Conservation (phyloP, 2,329 filamentous ascomycete genomes). For the Xylaria digitata region DNA sequence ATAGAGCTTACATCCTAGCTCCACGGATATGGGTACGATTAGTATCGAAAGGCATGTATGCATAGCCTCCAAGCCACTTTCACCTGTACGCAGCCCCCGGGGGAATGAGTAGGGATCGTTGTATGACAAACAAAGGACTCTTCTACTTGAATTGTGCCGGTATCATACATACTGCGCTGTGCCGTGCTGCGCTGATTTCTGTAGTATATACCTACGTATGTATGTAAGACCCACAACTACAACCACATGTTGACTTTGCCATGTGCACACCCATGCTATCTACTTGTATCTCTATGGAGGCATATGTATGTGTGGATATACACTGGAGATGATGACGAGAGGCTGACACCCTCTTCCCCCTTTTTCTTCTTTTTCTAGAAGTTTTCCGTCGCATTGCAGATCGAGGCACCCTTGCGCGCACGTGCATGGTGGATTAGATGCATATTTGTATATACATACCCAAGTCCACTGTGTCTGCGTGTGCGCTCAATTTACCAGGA, state of each 20-base stretch:
- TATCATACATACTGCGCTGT: not conserved
- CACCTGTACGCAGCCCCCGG: not conserved
- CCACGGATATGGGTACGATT: constrained; percentile 1
- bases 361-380: constrained; percentile 41
- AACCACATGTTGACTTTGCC: constrained; percentile 17
- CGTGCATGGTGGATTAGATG: constrained; percentile 11
- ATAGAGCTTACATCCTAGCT: constrained; percentile 8
- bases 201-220: not conserved
- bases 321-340: not conserved
- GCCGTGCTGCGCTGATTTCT: not conserved
- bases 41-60: not conserved
- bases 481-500: not conserved
- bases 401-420: constrained; percentile 18
- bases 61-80: constrained; percentile 4
- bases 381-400: constrained; percentile 41
- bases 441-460: not conserved
- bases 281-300: not conserved
- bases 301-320: not conserved
- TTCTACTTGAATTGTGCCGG: not conserved
- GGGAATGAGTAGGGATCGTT: not conserved
- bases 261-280: not conserved
- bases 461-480: too few species aligned
- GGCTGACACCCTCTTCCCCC: not conserved
- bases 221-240: constrained; percentile 17
- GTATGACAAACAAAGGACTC: not conserved